These are phyloP conservation scores for Cyberlindnera xishuangbannaensis DNA, from an alignment of 805 yeast genomes.

Conservation along the genomic window DNA sequence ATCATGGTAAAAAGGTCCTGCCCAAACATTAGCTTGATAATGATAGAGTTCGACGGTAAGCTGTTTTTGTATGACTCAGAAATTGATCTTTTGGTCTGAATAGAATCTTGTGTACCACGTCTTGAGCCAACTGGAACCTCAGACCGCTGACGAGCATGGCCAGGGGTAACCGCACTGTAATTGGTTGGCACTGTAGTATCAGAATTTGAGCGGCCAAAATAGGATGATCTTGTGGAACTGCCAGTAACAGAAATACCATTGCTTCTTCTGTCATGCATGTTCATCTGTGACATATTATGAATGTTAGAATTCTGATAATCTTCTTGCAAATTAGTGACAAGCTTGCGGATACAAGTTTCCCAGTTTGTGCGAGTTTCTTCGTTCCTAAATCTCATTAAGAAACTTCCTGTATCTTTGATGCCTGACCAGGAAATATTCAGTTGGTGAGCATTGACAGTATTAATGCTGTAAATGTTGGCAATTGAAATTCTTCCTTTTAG, in stretches of 20 bases:
- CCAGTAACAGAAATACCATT: slow-evolving; percentile 22
- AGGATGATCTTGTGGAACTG: slow-evolving; percentile 23
- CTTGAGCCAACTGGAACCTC: slow-evolving; percentile 19
- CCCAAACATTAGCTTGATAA: slow-evolving; percentile 37
- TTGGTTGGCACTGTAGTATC: slow-evolving; percentile 14
- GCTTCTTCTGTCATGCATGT: slow-evolving; percentile 22
- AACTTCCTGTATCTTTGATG: slow-evolving; percentile 78
- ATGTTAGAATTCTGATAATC: slow-evolving; percentile 15
- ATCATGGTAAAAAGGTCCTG: slow-evolving; percentile 57
- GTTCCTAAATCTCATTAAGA: slow-evolving; percentile 72
- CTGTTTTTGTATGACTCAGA: slow-evolving; percentile 35
- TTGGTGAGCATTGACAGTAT: slow-evolving; percentile 43
- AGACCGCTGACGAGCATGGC: slow-evolving; percentile 25
- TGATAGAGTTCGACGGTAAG: slow-evolving; percentile 32
- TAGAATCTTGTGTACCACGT: slow-evolving; percentile 24
- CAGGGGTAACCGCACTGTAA: slow-evolving; percentile 8
- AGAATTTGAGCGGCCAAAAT: slow-evolving; percentile 20
- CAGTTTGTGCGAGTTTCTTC: slow-evolving; percentile 84
- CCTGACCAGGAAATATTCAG: slow-evolving; percentile 79
- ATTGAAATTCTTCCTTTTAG: slow-evolving; percentile 80
- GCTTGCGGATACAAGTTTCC: slow-evolving; percentile 57
- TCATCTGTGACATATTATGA: slow-evolving; percentile 14
- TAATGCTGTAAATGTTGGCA: slow-evolving; percentile 52
- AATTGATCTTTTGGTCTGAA: slow-evolving; percentile 29
- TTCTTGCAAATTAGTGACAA: slow-evolving; percentile 31